phyloP scores from a whole-genome alignment of 768 basidiomycete genomes.

The Xerocomus spinulosus region DNA sequence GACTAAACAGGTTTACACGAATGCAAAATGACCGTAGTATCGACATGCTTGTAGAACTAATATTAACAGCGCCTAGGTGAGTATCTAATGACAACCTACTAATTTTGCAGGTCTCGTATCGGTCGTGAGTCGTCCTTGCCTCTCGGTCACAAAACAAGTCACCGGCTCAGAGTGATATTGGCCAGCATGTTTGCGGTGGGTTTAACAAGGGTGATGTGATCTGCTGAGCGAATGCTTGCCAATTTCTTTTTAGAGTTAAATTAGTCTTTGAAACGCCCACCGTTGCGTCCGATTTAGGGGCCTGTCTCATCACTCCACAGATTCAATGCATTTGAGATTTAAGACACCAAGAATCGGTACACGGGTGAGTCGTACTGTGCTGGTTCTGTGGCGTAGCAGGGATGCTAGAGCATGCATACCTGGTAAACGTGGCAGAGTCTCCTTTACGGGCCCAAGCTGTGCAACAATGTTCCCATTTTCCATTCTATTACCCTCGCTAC shows the following conservation, averaged over 20 bases:
- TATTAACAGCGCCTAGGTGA: too few species aligned
- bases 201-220: too few species aligned
- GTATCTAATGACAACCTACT: too few species aligned
- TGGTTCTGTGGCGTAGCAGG: constrained; percentile 22
- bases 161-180: too few species aligned
- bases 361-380: constrained; percentile 10
- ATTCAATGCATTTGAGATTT: constrained; percentile 1
- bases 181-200: too few species aligned
- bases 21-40: too few species aligned
- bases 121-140: too few species aligned
- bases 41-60: too few species aligned
- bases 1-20: too few species aligned
- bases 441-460: background rate
- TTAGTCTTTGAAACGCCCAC: background rate
- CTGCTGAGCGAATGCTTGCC: background rate
- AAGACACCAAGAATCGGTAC: background rate
- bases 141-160: too few species aligned
- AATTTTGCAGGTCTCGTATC: too few species aligned
- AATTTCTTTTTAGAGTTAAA: constrained; percentile 11
- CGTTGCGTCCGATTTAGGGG: background rate
- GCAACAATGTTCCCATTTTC: background rate
- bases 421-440: background rate
- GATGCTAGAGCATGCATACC: too few species aligned
- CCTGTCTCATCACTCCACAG: constrained; percentile 1
- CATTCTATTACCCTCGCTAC: background rate